Conservation (phyloP, 768 basidiomycete species). For the Gymnopilus dilepis region DNA sequence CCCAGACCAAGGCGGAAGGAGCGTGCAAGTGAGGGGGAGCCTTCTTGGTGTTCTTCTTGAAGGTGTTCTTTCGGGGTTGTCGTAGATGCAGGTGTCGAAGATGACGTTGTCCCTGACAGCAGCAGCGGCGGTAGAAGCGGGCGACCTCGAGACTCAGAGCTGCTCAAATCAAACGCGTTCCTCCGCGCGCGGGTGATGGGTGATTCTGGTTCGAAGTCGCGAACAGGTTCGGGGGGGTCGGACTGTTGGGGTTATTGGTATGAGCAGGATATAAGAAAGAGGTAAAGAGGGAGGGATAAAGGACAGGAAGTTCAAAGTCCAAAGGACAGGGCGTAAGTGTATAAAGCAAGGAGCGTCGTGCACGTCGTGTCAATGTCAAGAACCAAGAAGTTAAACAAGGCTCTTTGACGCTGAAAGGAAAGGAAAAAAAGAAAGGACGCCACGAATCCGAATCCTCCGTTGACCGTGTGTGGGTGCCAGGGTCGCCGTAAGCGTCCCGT, state of each 20-base stretch:
- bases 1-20: background rate
- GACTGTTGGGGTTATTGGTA: too few relatives aligned
- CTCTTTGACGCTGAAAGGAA: background rate
- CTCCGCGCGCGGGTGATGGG: background rate
- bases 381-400: background rate
- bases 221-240: too few relatives aligned
- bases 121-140: too few relatives aligned
- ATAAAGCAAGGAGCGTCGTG: background rate
- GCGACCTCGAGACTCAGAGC: background rate
- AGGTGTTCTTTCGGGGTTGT: background rate
- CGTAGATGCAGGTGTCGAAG: background rate
- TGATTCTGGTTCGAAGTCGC: background rate
- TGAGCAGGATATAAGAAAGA: too few relatives aligned
- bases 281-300: background rate
- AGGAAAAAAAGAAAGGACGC: background rate
- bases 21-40: background rate
- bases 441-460: background rate
- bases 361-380: slow-evolving; percentile 3
- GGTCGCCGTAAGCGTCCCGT: background rate
- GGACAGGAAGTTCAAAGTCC: background rate
- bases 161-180: slow-evolving; percentile 2
- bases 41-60: background rate
- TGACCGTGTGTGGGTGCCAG: background rate
- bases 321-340: background rate
- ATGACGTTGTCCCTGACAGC: background rate